phyloP scores from a whole-genome alignment of 2,329 filamentous ascomycete genomes.

The Leptosphaerulina australis region DNA sequence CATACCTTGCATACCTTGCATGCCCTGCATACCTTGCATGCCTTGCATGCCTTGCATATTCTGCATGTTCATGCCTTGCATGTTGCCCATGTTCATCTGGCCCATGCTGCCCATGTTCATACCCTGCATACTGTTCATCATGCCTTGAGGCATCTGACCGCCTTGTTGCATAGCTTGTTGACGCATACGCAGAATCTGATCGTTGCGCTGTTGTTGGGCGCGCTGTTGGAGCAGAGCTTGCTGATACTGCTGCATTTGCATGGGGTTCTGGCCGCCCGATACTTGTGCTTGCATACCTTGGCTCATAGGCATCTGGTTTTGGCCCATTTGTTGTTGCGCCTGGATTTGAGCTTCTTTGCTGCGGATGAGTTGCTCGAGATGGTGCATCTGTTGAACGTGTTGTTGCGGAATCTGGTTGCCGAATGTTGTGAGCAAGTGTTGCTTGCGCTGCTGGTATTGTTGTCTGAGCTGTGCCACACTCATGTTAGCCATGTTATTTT shows the following conservation, averaged over 20 bases:
- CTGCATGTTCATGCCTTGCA: conserved; percentile 20
- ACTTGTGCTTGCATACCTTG: conserved; percentile 37
- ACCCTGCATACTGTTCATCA: conserved; percentile 44
- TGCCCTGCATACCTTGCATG: conserved; percentile 30
- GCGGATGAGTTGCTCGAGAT: conserved; percentile 38
- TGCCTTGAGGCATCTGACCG: conserved; percentile 36
- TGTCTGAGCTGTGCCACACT: conserved; percentile 33
- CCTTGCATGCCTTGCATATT: conserved; percentile 25
- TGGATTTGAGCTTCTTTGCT: conserved; percentile 24
- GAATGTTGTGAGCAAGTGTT: conserved; percentile 33
- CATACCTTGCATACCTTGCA: conserved; percentile 33
- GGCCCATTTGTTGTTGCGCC: conserved; percentile 26
- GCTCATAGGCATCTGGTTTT: conserved; percentile 28
- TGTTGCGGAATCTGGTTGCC: conserved; percentile 35
- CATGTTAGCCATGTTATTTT: conserved; percentile 36
- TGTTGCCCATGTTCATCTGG: conserved; percentile 28
- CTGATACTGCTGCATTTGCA: conserved; percentile 45
- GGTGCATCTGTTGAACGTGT: conserved; percentile 34
- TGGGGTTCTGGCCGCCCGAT: conserved; percentile 28
- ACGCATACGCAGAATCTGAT: conserved; percentile 43
- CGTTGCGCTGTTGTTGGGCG: conserved; percentile 41
- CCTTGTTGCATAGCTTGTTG: conserved; percentile 42
- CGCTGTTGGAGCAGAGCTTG: conserved; percentile 44
- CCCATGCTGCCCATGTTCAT: conserved; percentile 37
- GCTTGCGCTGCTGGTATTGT: conserved; percentile 34